Evolutionary conservation across 2,329 filamentous ascomycete species (phyloP).

Genomic region (Mollisia scopiformis): DNA sequence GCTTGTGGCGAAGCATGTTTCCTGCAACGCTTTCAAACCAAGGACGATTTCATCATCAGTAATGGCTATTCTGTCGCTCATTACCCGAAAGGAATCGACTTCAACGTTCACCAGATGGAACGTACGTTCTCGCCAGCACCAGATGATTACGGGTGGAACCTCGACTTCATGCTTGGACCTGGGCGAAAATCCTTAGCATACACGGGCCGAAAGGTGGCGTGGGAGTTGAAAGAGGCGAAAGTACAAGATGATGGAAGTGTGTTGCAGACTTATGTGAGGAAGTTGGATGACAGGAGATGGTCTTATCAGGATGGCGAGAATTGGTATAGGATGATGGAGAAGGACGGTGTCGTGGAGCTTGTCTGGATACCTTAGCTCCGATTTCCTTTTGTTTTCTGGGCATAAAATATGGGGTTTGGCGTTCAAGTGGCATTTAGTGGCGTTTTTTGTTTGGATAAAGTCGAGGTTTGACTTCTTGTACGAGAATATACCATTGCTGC

Average conservation of each 20-base stretch:
- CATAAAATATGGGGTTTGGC: too few species aligned
- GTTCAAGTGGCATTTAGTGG: too few species aligned
- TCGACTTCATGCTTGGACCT: slow-evolving; percentile 54
- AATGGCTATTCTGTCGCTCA: slow-evolving; percentile 34
- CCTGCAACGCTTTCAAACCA: slow-evolving; percentile 34
- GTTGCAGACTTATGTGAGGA: slow-evolving; percentile 56
- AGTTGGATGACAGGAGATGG: slow-evolving; percentile 57
- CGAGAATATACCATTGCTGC: too few species aligned
- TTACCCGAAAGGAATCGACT: slow-evolving; percentile 28
- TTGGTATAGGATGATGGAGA: slow-evolving; percentile 48
- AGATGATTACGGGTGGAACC: slow-evolving; percentile 36
- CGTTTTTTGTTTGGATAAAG: too few species aligned
- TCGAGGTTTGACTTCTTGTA: too few species aligned
- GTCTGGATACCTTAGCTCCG: slow-evolving; percentile 46
- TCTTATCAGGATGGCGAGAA: slow-evolving; percentile 42
- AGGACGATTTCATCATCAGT: slow-evolving; percentile 35
- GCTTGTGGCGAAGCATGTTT: slow-evolving; percentile 37
- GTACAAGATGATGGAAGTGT: slow-evolving; percentile 53
- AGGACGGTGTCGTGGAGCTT: slow-evolving; percentile 59
- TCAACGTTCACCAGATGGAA: slow-evolving; percentile 36
- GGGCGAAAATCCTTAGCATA: slow-evolving; percentile 50
- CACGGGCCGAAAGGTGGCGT: slow-evolving; percentile 54
- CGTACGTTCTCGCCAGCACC: slow-evolving; percentile 32
- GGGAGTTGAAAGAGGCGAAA: slow-evolving; percentile 55
- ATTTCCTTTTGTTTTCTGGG: background rate